Evolutionary conservation across 352 stramenopile species (phyloP), one percentile per base, ranked within the genome.

Genomic region (Globisporangium ultimum): DNA sequence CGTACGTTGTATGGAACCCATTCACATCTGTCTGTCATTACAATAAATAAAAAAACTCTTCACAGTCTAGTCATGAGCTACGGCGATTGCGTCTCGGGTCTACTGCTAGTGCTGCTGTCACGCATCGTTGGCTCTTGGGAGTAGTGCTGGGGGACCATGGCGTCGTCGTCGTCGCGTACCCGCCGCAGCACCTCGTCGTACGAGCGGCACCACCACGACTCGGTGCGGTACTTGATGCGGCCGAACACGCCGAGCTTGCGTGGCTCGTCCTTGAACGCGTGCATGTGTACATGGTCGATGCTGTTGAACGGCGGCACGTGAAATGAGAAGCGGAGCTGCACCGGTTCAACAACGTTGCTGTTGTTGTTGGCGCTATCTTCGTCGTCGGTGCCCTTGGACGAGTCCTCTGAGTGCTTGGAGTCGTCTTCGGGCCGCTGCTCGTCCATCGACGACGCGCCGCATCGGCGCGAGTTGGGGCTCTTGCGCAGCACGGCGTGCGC

Each of bases 201-300:
- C 40, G 80, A 91, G 57, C 80, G 80, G 67, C 82, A 92, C 82
- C 82, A 94, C 80, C 78, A 92, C 53, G 85, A 91, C 69, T 88
- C 66, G 38, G 85, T 92, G 28, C 74, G 70, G 68, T 92, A 94
- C 62, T 94, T 92, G 66, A 94, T 64, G 32, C 78, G 73, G 21
- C 80, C 80, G 32, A 87, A 80, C 48, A 78, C 83, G 11, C 80
- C 76, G 20, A 84, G 50, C 12, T 55, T 67, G 42, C 59, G 58
- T 10, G 60, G 58, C 34, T 76, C 68, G 50, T 80, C 67, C 28
- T 72, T 64, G 58, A 89, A 88, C 38, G 72, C 84, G 67, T 95
- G 86, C 84, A 95, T 93, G 78, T 95, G 86, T 40, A 95, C 84
- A 64, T 95, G 86, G 64, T 95, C 86, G 64, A 95, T 95, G 61